These are phyloP conservation scores for Diplodia seriata DNA, from an alignment of 2,329 filamentous ascomycete species.

Conservation along the genomic window DNA sequence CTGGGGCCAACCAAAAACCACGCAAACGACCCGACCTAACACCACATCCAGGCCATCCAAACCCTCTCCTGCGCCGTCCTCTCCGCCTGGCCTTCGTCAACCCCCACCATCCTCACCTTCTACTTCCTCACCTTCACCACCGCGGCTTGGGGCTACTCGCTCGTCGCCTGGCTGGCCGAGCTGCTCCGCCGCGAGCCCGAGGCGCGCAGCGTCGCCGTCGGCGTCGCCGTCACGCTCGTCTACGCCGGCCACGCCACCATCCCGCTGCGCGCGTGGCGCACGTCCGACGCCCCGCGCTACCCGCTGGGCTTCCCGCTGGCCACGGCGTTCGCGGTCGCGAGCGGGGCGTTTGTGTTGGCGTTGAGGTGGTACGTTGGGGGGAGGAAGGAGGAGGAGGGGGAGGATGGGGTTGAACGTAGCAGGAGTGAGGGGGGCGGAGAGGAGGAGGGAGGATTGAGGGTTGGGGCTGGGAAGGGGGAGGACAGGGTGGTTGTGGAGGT, in stretches of 20 bases:
- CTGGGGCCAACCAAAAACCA: too few relatives aligned
- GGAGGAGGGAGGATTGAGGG: neutral
- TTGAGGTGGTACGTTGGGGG: neutral
- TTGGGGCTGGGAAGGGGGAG: slow-evolving; percentile 4
- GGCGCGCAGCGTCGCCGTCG: slow-evolving; percentile 34
- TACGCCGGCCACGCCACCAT: slow-evolving; percentile 35
- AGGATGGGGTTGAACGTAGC: neutral
- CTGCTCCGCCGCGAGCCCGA: slow-evolving; percentile 34
- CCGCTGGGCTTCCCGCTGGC: slow-evolving; percentile 23
- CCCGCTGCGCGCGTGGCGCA: slow-evolving; percentile 33
- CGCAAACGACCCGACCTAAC: too few relatives aligned
- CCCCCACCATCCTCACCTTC: slow-evolving; percentile 34
- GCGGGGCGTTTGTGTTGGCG: neutral
- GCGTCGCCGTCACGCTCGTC: slow-evolving; percentile 10
- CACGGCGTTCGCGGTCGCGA: slow-evolving; percentile 5
- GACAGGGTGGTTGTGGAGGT: neutral
- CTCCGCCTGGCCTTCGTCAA: slow-evolving; percentile 31
- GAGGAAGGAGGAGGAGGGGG: neutral
- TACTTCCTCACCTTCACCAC: slow-evolving; percentile 35
- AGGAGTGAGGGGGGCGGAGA: neutral
- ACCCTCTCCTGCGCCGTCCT: slow-evolving; percentile 30
- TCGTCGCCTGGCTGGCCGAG: slow-evolving; percentile 35
- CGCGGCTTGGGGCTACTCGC: slow-evolving; percentile 30
- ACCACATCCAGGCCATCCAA: neutral
- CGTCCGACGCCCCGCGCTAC: slow-evolving; percentile 26